Percentiles rank a stretch among this genome's conserved stretches.
These are phyloP conservation scores for Striga hermonthica DNA, from an alignment of 305 asterid genomes.

Conservation along the genomic window DNA sequence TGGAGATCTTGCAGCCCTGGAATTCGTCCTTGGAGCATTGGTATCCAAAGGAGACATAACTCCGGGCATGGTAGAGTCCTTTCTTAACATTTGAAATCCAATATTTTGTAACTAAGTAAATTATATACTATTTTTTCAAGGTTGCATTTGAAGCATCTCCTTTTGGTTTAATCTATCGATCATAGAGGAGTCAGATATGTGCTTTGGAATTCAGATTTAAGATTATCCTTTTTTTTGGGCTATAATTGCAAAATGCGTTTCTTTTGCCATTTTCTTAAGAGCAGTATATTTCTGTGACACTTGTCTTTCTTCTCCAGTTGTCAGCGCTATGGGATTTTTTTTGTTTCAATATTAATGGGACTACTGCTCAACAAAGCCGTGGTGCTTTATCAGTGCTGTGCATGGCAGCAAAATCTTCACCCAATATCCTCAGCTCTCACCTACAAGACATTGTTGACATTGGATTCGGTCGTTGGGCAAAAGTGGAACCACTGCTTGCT, in stretches of 20 bases:
- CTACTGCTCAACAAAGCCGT: constrained; percentile 90
- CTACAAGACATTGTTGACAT: constrained; percentile 88
- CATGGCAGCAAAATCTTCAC: constrained; percentile 86
- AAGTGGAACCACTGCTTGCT: constrained; percentile 87
- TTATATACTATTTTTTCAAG: constrained; percentile 4
- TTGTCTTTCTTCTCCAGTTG: constrained; percentile 54
- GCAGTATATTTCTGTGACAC: constrained; percentile 10
- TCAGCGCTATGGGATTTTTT: constrained; percentile 95
- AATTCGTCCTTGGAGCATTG: constrained; percentile 70
- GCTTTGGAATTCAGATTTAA: constrained; percentile 10
- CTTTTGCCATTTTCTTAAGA: constrained; percentile 2
- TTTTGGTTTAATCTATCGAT: background rate
- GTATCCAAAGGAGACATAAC: constrained; percentile 87
- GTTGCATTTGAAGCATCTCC: background rate
- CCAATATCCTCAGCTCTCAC: constrained; percentile 78
- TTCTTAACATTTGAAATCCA: background rate
- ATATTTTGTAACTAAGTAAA: background rate
- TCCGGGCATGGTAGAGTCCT: constrained; percentile 59
- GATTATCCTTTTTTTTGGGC: background rate
- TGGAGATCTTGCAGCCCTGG: constrained; percentile 94
- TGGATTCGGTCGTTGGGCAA: constrained; percentile 98
- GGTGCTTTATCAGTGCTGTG: constrained; percentile 90
- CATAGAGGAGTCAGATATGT: constrained; percentile 1
- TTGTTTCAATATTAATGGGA: constrained; percentile 86
- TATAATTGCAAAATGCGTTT: constrained; percentile 12